Evolutionary conservation across 192 early-diverging fungal species (phyloP), one percentile per base, ranked within the genome.

Genomic region (Haplosporangium gracile): DNA sequence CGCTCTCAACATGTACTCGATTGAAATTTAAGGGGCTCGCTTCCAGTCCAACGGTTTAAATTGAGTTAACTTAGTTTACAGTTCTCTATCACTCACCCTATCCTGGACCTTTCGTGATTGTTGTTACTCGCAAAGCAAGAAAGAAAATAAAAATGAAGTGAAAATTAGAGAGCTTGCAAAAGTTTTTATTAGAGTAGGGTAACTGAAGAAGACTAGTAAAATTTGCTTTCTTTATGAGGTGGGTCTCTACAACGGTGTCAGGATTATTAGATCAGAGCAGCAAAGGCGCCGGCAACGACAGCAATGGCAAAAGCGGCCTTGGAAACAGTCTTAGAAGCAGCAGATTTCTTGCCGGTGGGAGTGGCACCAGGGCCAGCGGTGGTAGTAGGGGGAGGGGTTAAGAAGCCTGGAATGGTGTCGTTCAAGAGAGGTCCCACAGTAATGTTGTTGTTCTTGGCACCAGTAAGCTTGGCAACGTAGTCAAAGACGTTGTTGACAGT

Each of bases 401-500:
- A 69, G 45, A 90, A 81, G 72, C 90, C 90, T 43, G 82, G 71
- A 34, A 81, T 75, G 40, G 86, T 86, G 9, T 72, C 78, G 70
- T 90, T 90, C 78, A 88, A 55, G 55, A 71, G 40, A 18, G 90
- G 88, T 70, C 72, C 75, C 36, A 82, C 80, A 40, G 88, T 75
- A 63, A 90, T 73, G 74, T 82, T 75, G 42, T 79, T 65, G 71
- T 90, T 90, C 29, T 55, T 85, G 81, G 86, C 85, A 29, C 81
- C 79, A 15, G 89, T 75, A 3, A 68, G 24, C 70, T 87, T 82
- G 75, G 90, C 87, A 57, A 83, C 75, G 40, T 83, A 70, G 2
- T 81, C 78, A 72, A 89, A 92, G 74, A 92, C 85, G 69, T 92
- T 92, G 68, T 89, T 87, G 16, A 81, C 65, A 36, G 81, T 90